These are phyloP conservation scores for Metschnikowia baotianmanensis DNA, from an alignment of 805 yeast species.

Conservation along the genomic window DNA sequence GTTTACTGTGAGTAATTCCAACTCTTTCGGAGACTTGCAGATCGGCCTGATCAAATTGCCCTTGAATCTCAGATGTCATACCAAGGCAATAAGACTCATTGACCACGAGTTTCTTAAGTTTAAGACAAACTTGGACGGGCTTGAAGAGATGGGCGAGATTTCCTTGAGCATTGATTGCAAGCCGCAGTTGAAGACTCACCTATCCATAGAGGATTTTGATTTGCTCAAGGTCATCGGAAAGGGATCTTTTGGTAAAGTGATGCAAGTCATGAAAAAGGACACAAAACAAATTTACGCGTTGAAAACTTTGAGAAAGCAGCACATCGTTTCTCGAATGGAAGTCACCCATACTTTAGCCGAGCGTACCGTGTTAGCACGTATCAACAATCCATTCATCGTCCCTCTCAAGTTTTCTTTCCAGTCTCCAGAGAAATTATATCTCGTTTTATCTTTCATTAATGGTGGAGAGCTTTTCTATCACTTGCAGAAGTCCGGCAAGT, in stretches of 20 bases:
- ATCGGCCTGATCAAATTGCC: constrained; percentile 70
- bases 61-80: constrained; percentile 52
- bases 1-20: constrained; percentile 35
- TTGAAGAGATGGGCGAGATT: constrained; percentile 48
- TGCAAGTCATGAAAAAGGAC: constrained; percentile 97
- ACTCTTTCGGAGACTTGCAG: constrained; percentile 61
- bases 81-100: constrained; percentile 52
- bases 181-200: constrained; percentile 57
- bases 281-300: constrained; percentile 93
- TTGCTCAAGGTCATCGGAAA: constrained; percentile 93
- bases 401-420: constrained; percentile 96
- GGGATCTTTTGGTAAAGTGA: constrained; percentile 97
- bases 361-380: constrained; percentile 89
- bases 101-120: constrained; percentile 53
- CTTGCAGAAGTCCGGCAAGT: constrained; percentile 85
- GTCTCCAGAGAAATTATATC: constrained; percentile 89
- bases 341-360: constrained; percentile 96
- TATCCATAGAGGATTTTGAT: constrained; percentile 89
- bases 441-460: constrained; percentile 88
- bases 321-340: constrained; percentile 90
- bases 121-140: constrained; percentile 40
- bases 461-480: constrained; percentile 98
- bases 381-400: constrained; percentile 92
- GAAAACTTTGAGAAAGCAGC: constrained; percentile 90
- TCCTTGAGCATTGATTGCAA: constrained; percentile 67